Conservation (phyloP, 2,329 filamentous ascomycete species). For the Colletotrichum sp. region DNA sequence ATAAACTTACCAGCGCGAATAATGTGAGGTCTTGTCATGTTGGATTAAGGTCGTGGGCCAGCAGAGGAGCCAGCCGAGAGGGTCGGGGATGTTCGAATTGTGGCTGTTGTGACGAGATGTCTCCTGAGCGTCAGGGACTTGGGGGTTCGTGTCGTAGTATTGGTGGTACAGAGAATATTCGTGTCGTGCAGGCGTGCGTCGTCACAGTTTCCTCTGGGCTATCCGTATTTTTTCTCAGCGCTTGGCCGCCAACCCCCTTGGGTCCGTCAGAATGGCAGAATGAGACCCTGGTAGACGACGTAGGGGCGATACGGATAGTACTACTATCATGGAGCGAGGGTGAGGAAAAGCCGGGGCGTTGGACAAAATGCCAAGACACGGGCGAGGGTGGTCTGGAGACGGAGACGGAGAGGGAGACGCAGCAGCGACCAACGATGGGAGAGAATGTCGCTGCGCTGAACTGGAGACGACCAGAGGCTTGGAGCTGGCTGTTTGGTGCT, state of each 20-base stretch:
- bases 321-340: slow-evolving; percentile 4
- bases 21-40: slow-evolving; percentile 65
- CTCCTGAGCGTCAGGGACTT: neutral
- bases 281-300: slow-evolving; percentile 10
- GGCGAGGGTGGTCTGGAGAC: neutral
- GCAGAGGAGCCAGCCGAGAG: slow-evolving; percentile 9
- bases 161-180: neutral
- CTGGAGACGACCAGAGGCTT: neutral
- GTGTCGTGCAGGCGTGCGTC: neutral
- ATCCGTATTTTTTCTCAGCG: neutral
- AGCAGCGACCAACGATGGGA: neutral
- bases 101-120: neutral
- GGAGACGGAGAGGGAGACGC: neutral
- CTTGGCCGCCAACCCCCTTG: slow-evolving; percentile 9
- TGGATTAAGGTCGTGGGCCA: slow-evolving; percentile 30
- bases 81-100: neutral
- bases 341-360: slow-evolving; percentile 10
- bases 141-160: neutral
- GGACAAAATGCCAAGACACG: slow-evolving; percentile 10
- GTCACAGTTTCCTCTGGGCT: slow-evolving; percentile 1
- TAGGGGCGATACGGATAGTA: neutral
- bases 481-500: neutral
- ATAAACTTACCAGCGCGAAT: slow-evolving; percentile 62
- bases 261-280: slow-evolving; percentile 6
- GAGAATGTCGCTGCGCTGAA: neutral